Evolutionary conservation across 192 early-diverging fungal genomes (phyloP).

Genomic region (Radiomyces spectabilis): DNA sequence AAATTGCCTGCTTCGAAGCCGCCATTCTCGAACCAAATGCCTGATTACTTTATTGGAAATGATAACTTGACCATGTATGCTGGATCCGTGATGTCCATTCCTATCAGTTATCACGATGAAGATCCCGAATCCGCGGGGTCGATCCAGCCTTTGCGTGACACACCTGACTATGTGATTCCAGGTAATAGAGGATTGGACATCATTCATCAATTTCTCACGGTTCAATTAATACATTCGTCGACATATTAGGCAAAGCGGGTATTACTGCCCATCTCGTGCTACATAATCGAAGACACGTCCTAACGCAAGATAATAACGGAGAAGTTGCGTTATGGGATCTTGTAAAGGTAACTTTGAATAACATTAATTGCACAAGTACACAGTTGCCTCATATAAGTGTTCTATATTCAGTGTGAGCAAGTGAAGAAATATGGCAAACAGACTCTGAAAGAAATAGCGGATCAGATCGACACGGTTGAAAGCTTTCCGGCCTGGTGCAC

Average conservation of each 20-base stretch:
- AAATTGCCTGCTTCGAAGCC: constrained; percentile 35
- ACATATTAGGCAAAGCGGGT: constrained; percentile 52
- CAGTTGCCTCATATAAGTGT: neutral
- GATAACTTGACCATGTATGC: constrained; percentile 30
- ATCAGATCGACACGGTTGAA: constrained; percentile 57
- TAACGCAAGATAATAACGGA: constrained; percentile 77
- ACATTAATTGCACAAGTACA: neutral
- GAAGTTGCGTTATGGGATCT: constrained; percentile 91
- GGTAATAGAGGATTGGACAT: constrained; percentile 23
- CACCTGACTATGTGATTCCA: constrained; percentile 26
- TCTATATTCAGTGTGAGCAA: constrained; percentile 37
- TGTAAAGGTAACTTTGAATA: constrained; percentile 48
- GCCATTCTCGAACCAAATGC: constrained; percentile 22
- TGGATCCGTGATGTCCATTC: constrained; percentile 30
- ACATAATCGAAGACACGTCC: constrained; percentile 78
- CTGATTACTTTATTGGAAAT: constrained; percentile 29
- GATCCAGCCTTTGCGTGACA: constrained; percentile 21
- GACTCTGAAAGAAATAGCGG: constrained; percentile 45
- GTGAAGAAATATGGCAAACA: constrained; percentile 48
- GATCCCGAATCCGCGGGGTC: constrained; percentile 16
- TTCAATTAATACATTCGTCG: no score
- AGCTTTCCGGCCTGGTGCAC: constrained; percentile 88
- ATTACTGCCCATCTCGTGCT: constrained; percentile 61
- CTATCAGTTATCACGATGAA: constrained; percentile 29
- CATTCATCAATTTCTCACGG: no score